Evolutionary conservation across 2,329 filamentous ascomycete species (phyloP), one percentile per base, ranked within the genome.

Genomic region (Ophiostoma novo-ulmi): DNA sequence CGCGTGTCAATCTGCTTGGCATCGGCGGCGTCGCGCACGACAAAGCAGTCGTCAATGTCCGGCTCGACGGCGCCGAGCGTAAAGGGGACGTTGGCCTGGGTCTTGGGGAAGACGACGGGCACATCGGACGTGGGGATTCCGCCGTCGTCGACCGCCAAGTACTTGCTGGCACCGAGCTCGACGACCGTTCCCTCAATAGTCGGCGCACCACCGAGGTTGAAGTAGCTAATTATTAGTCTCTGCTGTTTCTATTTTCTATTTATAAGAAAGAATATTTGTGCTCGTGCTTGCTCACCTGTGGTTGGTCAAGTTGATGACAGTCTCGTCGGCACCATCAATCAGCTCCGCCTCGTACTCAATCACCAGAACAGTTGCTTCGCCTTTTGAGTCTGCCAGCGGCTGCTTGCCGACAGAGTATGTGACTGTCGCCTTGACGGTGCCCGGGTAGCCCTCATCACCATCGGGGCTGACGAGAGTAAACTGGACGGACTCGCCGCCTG

Each of bases 261-360:
- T 31, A 31, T 3, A 31, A 31, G 3, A 31, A 1, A 3, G 5
- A 5, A 41, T 13, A 44, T 1, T 10, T 2, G 14, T 44, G 39
- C 8, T 44, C 39, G 39, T 14, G 6, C 39, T 11, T 44, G 6
- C 39, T 44, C 71, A 20, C 39, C 39, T 58, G 55, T 99, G 94
- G 82, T 98, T 99, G 68, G 95, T 98, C 81, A 98, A 86, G 81
- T 94, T 96, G 78, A 98, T 87, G 61, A 89, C 89, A 0, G 94
- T 98, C 84, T 97, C 94, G n/a, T 94, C 89, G 14, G 89, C 90
- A 68, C 91, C 89, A 3, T 86, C 89, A 3, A 93, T 85, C 66
- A 98, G 84, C 79, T 92, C 88, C 26, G 91, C 93, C 83, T 97
- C 91, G 78, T 96, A 98, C 79, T 98, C 95, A 68, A 96, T 91